Base-by-base conservation (phyloP, 768 basidiomycete species). In the Panaeolus cyanescens region DNA sequence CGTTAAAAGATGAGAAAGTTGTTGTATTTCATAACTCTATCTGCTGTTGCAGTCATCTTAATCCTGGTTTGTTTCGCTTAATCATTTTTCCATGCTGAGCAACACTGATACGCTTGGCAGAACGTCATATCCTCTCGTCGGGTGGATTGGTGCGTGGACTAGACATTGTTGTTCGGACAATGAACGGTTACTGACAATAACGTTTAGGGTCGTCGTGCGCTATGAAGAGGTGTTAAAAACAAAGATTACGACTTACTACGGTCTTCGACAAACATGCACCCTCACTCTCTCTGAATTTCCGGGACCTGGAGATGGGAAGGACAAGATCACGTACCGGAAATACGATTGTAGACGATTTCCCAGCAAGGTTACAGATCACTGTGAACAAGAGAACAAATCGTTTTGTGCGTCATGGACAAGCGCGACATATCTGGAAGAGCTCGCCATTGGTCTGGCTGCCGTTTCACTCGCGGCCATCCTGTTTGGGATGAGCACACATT, bases 391-490 rank as follows among this genome's bases (percentile, higher is more conserved):
- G 62, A 87, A 89, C 61, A 73, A 76, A 33, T 59, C 72, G 0
- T 85, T 90, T 69, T 92, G 91, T 71, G 80, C 83, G 7, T 77
- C 81, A 34, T 92, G 91, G 91, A 83, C 80, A 2, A 90, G 85
- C 45, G 91, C 91, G 15, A 81, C 82, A 1, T 93, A 90, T 69
- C 74, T 83, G 53, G 78, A 82, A n/a, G 83, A 89, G 69, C 71
- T 92, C 9, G 83, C 83, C 42, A 79, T 86, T 32, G 87, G 90
- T 3, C 89, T 89, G 70, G 87, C 83, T 7, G 80, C 76, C 53
- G 74, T 86, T 28, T 83, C 89, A 3, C 73, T 90, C 34, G 67
- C 80, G 0, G 77, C 89, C 7, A 79, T 93, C 54, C 68, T 87
- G 39, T 79, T 92, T 60, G 91, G 91, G 3, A 80, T 91, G 19